Evolutionary conservation across 1,139 yeast species (phyloP).

Genomic region (Taphrina communis): DNA sequence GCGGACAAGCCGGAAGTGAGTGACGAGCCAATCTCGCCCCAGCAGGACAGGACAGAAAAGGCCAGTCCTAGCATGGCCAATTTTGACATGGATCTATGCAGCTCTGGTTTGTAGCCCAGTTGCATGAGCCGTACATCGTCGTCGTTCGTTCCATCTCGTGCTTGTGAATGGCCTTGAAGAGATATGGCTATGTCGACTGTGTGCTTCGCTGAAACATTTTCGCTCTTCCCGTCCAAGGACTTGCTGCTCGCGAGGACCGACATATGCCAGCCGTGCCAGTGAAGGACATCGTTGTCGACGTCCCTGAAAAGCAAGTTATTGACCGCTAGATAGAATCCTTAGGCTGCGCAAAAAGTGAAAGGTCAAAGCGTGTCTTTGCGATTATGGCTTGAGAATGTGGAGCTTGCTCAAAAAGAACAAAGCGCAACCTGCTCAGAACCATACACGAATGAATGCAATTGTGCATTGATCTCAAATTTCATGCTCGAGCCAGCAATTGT

Average conservation of each 20-base stretch:
- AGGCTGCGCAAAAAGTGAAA: too few relatives aligned
- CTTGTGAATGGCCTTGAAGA: background rate
- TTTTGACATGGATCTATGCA: conserved; percentile 52
- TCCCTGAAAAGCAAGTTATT: too few relatives aligned
- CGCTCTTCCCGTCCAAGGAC: too few relatives aligned
- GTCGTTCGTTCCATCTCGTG: background rate
- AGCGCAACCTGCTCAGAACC: background rate
- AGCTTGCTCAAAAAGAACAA: background rate
- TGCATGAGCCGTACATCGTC: conserved; percentile 49
- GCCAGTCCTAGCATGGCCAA: conserved; percentile 53
- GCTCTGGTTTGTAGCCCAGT: conserved; percentile 54
- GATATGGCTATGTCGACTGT: too few relatives aligned
- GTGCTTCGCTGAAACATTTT: too few relatives aligned
- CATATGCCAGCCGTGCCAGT: too few relatives aligned
- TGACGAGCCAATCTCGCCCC: conserved; percentile 55
- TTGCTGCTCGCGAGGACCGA: too few relatives aligned
- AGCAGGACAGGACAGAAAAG: conserved; percentile 53
- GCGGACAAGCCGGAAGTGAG: conserved; percentile 51
- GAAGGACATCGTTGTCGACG: too few relatives aligned
- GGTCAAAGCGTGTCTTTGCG: too few relatives aligned
- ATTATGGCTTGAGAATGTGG: too few relatives aligned
- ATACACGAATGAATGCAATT: background rate
- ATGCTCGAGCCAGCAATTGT: background rate
- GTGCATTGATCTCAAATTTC: background rate
- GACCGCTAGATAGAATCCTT: too few relatives aligned